Evolutionary conservation across 2,329 filamentous ascomycete genomes (phyloP), one percentile per base, ranked within the genome.

Genomic region (Karstenula rhodostoma): DNA sequence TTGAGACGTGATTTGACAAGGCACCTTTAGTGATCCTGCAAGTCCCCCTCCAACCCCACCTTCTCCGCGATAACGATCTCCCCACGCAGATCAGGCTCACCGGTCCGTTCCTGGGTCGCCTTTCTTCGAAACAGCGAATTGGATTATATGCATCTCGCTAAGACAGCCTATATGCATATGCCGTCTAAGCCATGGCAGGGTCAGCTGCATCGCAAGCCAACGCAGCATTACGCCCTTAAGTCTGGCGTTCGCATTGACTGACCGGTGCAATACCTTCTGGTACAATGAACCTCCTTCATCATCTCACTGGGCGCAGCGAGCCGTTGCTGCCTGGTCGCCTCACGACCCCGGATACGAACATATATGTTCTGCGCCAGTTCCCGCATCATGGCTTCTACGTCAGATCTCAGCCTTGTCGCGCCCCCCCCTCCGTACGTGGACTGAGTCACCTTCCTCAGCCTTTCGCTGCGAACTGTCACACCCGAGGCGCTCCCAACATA

Each of bases 31-130:
- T 15, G 44, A 19, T 27, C n/a, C 27, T 29, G 33, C 29, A 9
- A 25, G 29, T 19, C 29, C 54, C 58, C 51, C 49, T 40, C 51
- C 50, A 58, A 57, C 56, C 52, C 59, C 59, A 46, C 52, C 12
- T 55, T 44, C 37, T 35, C 33, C 44, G 42, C 56, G 33, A 56
- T 56, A 47, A 57, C 54, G 35, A 29, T 27, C 50, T 44, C 13
- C 19, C n/a, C 13, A 54, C 23, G 25, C 42, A 33, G 49, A 22
- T 48, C 43, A 19, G 17, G 10, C 35, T 62, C 59, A 62, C 56
- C 59, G 59, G 59, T 56, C 40, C 33, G 32, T 40, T 29, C 22
- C 17, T 27, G n/a, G 15, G 46, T 47, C 6, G 37, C 56, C 51
- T 37, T 35, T 13, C 56, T 58, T 23, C 17, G 10, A 17, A 51